Percentiles rank a stretch among this genome's conserved stretches.
Evolutionary conservation across 2,329 filamentous ascomycete genomes (phyloP).

Genomic region (Fusarium siculi): DNA sequence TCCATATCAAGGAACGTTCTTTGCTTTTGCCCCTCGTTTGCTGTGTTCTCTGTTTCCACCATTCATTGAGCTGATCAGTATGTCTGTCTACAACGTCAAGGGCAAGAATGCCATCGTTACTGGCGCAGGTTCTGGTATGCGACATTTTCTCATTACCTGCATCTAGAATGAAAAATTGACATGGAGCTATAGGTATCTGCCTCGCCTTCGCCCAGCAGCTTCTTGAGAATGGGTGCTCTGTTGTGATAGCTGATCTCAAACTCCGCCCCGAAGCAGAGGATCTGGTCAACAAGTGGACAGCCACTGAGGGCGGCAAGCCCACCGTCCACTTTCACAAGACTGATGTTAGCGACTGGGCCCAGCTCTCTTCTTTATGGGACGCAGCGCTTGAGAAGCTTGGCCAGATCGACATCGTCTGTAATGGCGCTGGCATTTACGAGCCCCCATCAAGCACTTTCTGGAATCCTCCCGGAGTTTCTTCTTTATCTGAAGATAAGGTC

Average conservation of each 20-base stretch:
- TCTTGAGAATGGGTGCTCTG: neutral
- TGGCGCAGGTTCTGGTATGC: slow-evolving; percentile 20
- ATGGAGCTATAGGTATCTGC: neutral
- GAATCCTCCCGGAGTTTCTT: slow-evolving; percentile 37
- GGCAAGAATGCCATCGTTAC: slow-evolving; percentile 23
- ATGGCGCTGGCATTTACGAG: slow-evolving; percentile 66
- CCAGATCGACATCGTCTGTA: slow-evolving; percentile 69
- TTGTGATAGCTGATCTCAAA: slow-evolving; percentile 2
- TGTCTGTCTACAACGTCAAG: slow-evolving; percentile 13
- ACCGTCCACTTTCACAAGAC: slow-evolving; percentile 34
- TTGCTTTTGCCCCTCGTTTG: neutral
- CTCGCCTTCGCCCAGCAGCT: slow-evolving; percentile 4
- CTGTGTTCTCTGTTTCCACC: neutral
- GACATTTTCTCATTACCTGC: accelerated
- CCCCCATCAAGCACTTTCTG: slow-evolving; percentile 44
- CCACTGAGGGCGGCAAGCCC: neutral
- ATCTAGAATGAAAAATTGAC: neutral
- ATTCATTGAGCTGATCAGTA: neutral
- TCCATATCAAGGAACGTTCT: accelerated
- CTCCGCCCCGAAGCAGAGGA: neutral
- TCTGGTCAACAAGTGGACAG: neutral
- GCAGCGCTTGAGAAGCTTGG: slow-evolving; percentile 59
- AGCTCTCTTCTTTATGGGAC: slow-evolving; percentile 42
- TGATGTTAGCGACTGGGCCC: slow-evolving; percentile 41
- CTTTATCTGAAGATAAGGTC: slow-evolving; percentile 23